Base-by-base conservation (phyloP, 2,329 filamentous ascomycete genomes). In the Fusarium nelsonii region DNA sequence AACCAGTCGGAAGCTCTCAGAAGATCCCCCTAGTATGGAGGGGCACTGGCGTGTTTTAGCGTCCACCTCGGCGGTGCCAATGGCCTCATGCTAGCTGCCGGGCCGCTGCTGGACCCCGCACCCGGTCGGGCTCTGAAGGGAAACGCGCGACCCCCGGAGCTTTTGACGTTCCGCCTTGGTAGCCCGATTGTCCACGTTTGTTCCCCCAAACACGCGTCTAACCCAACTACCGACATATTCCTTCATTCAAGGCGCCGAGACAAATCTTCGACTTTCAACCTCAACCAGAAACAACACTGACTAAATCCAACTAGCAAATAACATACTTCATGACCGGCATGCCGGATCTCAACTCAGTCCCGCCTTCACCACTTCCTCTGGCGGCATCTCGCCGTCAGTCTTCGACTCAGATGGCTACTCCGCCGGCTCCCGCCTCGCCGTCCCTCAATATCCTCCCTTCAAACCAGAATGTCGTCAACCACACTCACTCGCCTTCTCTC, bases 391-490 rank as follows among this genome's bases (percentile, higher is more conserved):
- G 82, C 49, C 84, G 84, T 48, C 76, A 81, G 41, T 84, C 84
- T 32, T 78, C 79, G 20, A 78, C 78, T 59, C 81, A 83, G 58
- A 83, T 83, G 79, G 75, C 81, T 50, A 78, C 81, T 40, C 79
- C 81, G 26, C 76, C 81, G 14, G 65, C 65, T 14, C 65, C 83
- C 4, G 58, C 71, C 8, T 81, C 83, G 26, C 79, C 84, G 8
- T 82, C 84, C 15, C 79, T 87, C 32, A 85, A 88, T 65, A 85
- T 89, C 69, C 82, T 89, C 20, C 87, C 87, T 4, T 87, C 85
- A 26, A 87, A 87, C 76, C 85, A 86, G 75, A 80, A 75, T 51
- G 78, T 83, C 41, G 80, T 88, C 61, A 84, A 83, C 73, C 79
- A 81, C 36, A 69, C 77, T 32, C 70, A 78, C 23, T 76, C 78